Percentiles rank a stretch among this genome's conserved stretches.
Conservation (phyloP, 1,284 basidiomycete genomes). For the Puccinia hordei region DNA sequence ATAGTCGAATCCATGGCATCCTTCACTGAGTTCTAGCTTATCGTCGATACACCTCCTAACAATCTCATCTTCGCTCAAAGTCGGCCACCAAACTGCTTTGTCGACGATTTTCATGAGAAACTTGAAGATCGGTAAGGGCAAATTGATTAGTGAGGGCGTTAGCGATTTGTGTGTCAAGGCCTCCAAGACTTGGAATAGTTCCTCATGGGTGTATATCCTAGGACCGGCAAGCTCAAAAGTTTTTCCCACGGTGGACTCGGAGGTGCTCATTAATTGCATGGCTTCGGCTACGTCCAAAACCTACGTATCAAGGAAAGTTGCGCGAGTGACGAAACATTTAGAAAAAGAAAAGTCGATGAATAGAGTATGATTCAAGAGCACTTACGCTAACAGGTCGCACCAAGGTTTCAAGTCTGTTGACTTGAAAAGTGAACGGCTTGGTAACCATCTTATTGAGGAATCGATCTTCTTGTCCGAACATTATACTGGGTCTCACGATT, state of each 20-base stretch:
- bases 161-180: slow-evolving; percentile 72
- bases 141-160: slow-evolving; percentile 68
- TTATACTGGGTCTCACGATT: slow-evolving; percentile 78
- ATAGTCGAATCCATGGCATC: slow-evolving; percentile 64
- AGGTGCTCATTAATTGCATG: slow-evolving; percentile 72
- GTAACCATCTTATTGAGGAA: slow-evolving; percentile 88
- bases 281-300: slow-evolving; percentile 92
- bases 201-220: slow-evolving; percentile 78
- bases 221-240: slow-evolving; percentile 87
- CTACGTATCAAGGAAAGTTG: slow-evolving; percentile 7
- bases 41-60: slow-evolving; percentile 85
- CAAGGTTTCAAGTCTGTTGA: slow-evolving; percentile 49
- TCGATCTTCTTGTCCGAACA: slow-evolving; percentile 95
- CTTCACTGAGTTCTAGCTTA: slow-evolving; percentile 52
- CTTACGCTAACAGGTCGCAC: slow-evolving; percentile 45
- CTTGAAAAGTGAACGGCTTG: slow-evolving; percentile 62
- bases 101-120: slow-evolving; percentile 71
- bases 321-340: not conserved
- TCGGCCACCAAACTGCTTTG: slow-evolving; percentile 81
- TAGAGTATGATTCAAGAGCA: not conserved
- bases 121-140: slow-evolving; percentile 76
- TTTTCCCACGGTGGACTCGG: slow-evolving; percentile 67
- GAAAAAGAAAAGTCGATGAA: slow-evolving; percentile 67
- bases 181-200: slow-evolving; percentile 78
- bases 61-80: slow-evolving; percentile 85